Base-by-base conservation (phyloP, 2,329 filamentous ascomycete genomes). In the Aureobasidium sp. region DNA sequence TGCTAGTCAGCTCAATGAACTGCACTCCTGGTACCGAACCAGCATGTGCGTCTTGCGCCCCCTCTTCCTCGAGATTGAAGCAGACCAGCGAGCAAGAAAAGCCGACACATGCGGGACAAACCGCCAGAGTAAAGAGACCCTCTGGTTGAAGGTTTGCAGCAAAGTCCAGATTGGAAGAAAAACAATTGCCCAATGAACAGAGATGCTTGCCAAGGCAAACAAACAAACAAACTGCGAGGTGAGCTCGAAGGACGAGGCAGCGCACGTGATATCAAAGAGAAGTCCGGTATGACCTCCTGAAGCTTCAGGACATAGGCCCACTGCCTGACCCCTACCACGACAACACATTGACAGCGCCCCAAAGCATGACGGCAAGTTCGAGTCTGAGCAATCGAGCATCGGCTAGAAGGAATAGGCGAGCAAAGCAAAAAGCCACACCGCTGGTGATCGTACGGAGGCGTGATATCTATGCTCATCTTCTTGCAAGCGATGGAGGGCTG, bases 381-480 rank as follows among this genome's bases (percentile, higher is more conserved):
- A 60, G 71, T 70, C 67, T 75, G 73, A 74, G 73, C 71, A 66
- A 75, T 73, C 74, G 72, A 72, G 66, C 66, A 67, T 67, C 64
- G 65, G 67, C 67, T 68, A 74, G 71, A 69, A 69, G 71, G 69
- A 74, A 75, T 74, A 76, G 73, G 75, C 73, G 72, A 74, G 75
- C 39, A 67, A 71, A 63, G 70, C 30, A 47, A 44, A 39, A 72
- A 75, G 76, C 77, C 76, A 79, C 76, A 73, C 74, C 65, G 64
- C 64, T 62, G 67, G 61, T 67, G 69, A 69, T 69, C 69, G 62
- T 59, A 59, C 58, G 53, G 53, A 62, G 45, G 42, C 29, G 50
- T 58, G 61, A 52, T 62, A 32, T 27, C 53, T 50, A 21, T 37
- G 30, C 32, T 44, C 61, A 55, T 36, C 10, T 39, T 36, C 32